phyloP scores from a whole-genome alignment of 352 stramenopile species.

The Phytophthora hibernalis region DNA sequence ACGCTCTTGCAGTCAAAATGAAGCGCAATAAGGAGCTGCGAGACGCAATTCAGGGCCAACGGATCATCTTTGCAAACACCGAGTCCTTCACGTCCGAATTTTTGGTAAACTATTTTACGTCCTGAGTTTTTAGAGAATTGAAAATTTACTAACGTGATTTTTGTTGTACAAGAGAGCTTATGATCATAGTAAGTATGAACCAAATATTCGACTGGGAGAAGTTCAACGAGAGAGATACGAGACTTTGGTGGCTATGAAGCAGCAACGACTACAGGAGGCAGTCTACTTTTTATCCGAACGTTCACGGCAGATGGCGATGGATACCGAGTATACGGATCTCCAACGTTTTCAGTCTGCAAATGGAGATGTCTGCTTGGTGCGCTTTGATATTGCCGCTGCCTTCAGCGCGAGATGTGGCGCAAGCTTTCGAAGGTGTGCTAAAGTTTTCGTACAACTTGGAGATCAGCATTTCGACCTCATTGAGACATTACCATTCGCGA shows the following conservation, averaged over 20 bases:
- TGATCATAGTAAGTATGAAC: slow-evolving; percentile 40
- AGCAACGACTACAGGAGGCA: slow-evolving; percentile 47
- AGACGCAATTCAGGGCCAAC: slow-evolving; percentile 43
- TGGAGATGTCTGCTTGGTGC: slow-evolving; percentile 39
- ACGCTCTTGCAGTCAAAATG: slow-evolving; percentile 29
- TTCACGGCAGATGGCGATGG: slow-evolving; percentile 38
- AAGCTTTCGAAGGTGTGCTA: slow-evolving; percentile 49
- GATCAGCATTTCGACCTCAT: slow-evolving; percentile 48
- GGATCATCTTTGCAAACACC: slow-evolving; percentile 48
- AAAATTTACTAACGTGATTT: no score
- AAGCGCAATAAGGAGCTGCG: slow-evolving; percentile 40
- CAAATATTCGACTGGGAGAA: slow-evolving; percentile 40
- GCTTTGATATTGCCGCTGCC: slow-evolving; percentile 57
- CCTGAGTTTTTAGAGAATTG: no score
- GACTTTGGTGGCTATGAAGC: slow-evolving; percentile 45
- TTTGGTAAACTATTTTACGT: slow-evolving; percentile 23
- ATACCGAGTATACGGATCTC: slow-evolving; percentile 43
- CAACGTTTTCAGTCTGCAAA: slow-evolving; percentile 48
- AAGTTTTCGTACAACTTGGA: slow-evolving; percentile 58
- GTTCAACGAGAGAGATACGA: slow-evolving; percentile 35
- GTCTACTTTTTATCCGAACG: slow-evolving; percentile 47
- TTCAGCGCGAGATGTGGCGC: slow-evolving; percentile 28
- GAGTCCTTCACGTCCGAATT: slow-evolving; percentile 43
- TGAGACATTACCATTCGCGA: slow-evolving; percentile 53
- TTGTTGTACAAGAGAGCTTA: slow-evolving; percentile 32